Evolutionary conservation across 805 yeast genomes (phyloP), one percentile per base, ranked within the genome.

Genomic region (Yamadazyma laniorum): DNA sequence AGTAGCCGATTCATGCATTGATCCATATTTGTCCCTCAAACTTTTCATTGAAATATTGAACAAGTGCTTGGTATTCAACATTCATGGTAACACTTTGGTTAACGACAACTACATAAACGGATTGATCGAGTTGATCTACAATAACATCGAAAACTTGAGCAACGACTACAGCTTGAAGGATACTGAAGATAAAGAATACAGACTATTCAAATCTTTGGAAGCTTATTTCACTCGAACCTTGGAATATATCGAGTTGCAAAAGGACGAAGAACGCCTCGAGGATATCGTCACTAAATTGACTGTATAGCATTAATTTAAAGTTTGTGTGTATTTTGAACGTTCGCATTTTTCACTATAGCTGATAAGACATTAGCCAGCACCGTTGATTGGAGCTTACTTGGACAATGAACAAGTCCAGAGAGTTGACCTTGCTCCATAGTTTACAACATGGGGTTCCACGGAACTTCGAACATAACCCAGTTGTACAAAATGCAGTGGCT

Each of bases 1-100:
- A 31, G 87, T 88, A 6, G 96, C 97, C 0, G 98, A 93, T 58
- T 84, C 93, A n/a, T 85, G 93, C 40, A 82, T 90, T 81, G 98
- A 91, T 55, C 73, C 73, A 6, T 66, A 62, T 43, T 82, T 79
- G 32, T 84, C 88, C 25, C 68, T 85, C 40, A 91, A 87, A 60
- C 69, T 93, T 39, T 90, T 91, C 65, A 82, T 91, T 31, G 98
- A 93, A 63, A 88, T 93, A 15, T 68, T 93, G 47, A 87, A 88
- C 65, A 77, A 88, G 45, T 88, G 95, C 45, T 62, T 91, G 25
- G 87, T 89, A 54, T 93, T 83, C 60, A 83, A 85, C 58, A 82
- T 85, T 38, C 90, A 84, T 50, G 95, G 93, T 3, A 83, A 81
- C 49, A 75, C 74, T 33, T 65, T 76, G 49, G 79, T 91, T 21